Percentiles rank a stretch among this genome's conserved stretches.
Evolutionary conservation across 2,329 filamentous ascomycete genomes (phyloP).

Genomic region (Pyricularia pennisetigena): DNA sequence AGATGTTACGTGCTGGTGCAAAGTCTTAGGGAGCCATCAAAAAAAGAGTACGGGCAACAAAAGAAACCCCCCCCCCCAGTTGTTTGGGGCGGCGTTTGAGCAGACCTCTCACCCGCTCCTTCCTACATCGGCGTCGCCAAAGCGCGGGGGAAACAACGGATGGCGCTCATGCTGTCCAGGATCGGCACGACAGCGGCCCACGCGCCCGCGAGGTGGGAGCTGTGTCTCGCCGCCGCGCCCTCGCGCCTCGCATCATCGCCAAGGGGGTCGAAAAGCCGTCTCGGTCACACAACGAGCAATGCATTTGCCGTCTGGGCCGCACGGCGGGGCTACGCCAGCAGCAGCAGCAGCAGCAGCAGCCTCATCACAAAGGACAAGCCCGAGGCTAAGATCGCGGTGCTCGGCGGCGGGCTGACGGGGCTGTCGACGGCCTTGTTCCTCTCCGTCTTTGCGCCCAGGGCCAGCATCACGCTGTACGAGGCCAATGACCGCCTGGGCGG

Average conservation of each 20-base stretch:
- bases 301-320: neutral
- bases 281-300: neutral
- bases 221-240: neutral
- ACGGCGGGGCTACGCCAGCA: neutral
- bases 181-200: neutral
- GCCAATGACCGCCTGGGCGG: constrained; percentile 61
- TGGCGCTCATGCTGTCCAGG: neutral
- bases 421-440: constrained; percentile 72
- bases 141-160: neutral
- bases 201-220: neutral
- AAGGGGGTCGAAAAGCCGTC: neutral
- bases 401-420: constrained; percentile 79
- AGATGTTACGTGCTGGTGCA: neutral
- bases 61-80: no score
- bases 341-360: neutral
- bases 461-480: constrained; percentile 77
- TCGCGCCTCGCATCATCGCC: neutral
- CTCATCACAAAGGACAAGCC: neutral
- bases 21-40: neutral
- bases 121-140: neutral
- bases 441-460: constrained; percentile 50
- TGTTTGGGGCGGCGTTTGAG: no score
- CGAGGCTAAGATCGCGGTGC: constrained; percentile 44
- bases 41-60: neutral
- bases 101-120: no score